Base-by-base conservation (phyloP, 192 early-diverging fungal species). In the Coemansia sp. region DNA sequence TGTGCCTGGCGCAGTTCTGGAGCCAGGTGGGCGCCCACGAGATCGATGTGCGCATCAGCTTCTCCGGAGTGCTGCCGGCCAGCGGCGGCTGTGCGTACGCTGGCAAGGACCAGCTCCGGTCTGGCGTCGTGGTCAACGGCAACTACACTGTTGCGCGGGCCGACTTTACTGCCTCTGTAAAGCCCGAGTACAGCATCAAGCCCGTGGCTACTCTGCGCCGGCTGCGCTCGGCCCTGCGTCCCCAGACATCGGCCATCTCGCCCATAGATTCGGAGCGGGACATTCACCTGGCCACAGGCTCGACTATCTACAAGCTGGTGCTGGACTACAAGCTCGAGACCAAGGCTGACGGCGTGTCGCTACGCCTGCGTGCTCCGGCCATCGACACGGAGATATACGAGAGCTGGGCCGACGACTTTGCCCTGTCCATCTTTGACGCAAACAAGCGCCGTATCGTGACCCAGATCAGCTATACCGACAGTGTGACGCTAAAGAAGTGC, bases 1-100 rank as follows among this genome's bases (percentile, higher is more conserved):
- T 90, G 23, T 64, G 84, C 47, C 41, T 96, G 27, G 90, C 90
- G 2, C 91, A 92, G 60, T 94, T 88, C 67, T 99, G 96, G 92
- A 85, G 82, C 34, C 78, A 80, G 46, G 66, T 85, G 20, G 91
- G 80, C 21, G 54, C 67, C 10, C 85, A 90, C 50, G 60, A 64
- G 19, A 62, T 94, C 8, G 79, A 81, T 20, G 56, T 92, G 9
- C 73, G 80, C 13, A 31, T 96, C 10, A 75, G 76, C n/a, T 94
- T 97, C 67, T 83, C 85, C 51, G 90, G 90, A 14, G 76, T 94
- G 12, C 48, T 67, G 64, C 64, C 57, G 58, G 75, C 47, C 30
- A 44, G 64, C 26, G 49, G 58, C 8, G 55, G 78, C 12, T 53
- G 64, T 30, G 52, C 75, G 13, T 57, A 69, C 18, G 53, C 64